phyloP scores from a whole-genome alignment of 2,329 filamentous ascomycete genomes.

The Sporothrix curviconia region DNA sequence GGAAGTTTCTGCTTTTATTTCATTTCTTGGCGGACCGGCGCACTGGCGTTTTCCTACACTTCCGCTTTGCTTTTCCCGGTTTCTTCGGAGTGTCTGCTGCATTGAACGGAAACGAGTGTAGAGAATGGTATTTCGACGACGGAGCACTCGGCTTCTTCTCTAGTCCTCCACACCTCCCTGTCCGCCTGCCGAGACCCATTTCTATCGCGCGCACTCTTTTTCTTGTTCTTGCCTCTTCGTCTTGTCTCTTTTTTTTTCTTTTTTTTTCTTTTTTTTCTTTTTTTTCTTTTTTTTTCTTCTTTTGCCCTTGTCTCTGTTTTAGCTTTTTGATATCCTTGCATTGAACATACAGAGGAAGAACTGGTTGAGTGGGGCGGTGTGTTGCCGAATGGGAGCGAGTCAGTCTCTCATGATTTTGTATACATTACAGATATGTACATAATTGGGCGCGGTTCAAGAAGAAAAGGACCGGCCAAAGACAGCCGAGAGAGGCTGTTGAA shows the following conservation, averaged over 20 bases:
- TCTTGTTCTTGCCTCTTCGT: not conserved
- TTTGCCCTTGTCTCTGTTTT: too few relatives aligned
- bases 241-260: not conserved
- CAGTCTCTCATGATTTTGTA: conserved; percentile 2
- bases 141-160: not conserved
- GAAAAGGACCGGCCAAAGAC: not conserved
- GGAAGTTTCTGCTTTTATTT: not conserved
- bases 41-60: not conserved
- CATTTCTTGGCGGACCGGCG: not conserved
- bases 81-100: too few relatives aligned
- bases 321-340: conserved; percentile 2
- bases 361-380: too few relatives aligned
- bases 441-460: not conserved
- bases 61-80: not conserved
- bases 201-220: too few relatives aligned
- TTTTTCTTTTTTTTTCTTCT: not conserved
- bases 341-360: not conserved
- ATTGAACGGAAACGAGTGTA: not conserved
- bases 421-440: conserved; percentile 9
- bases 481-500: not conserved
- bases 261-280: not conserved
- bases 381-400: not conserved
- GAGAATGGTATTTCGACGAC: not conserved
- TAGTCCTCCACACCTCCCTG: not conserved
- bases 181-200: too few relatives aligned